phyloP scores from a whole-genome alignment of 2,329 filamentous ascomycete species.

The Claviceps arundinis region DNA sequence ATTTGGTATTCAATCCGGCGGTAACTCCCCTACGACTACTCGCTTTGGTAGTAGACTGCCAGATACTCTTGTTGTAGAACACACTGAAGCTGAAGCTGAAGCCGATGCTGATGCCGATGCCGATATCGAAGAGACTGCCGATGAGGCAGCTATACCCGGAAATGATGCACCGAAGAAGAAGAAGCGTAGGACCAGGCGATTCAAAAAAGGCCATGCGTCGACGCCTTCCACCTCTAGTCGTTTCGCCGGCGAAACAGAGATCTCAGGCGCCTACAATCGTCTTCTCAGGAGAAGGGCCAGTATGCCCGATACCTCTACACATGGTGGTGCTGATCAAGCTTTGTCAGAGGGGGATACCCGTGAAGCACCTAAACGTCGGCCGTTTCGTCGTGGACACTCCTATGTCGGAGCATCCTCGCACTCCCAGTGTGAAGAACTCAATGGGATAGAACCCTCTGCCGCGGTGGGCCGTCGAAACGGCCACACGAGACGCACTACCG shows the following conservation, averaged over 20 bases:
- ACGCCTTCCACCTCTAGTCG: slow-evolving; percentile 52
- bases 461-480: slow-evolving; percentile 38
- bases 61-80: slow-evolving; percentile 38
- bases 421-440: slow-evolving; percentile 30
- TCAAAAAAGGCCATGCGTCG: slow-evolving; percentile 42
- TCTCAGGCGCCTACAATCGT: slow-evolving; percentile 27
- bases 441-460: slow-evolving; percentile 39
- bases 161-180: slow-evolving; percentile 29
- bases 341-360: slow-evolving; percentile 66
- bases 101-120: slow-evolving; percentile 21
- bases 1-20: slow-evolving; percentile 25
- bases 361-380: slow-evolving; percentile 38
- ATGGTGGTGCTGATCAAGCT: slow-evolving; percentile 42
- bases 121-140: slow-evolving; percentile 50
- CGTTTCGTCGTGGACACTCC: slow-evolving; percentile 43
- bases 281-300: slow-evolving; percentile 52
- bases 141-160: slow-evolving; percentile 47
- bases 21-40: slow-evolving; percentile 34
- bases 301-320: slow-evolving; percentile 40
- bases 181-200: slow-evolving; percentile 50
- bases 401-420: slow-evolving; percentile 40
- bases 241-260: slow-evolving; percentile 27
- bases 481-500: slow-evolving; percentile 53
- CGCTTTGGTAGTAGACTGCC: slow-evolving; percentile 36
- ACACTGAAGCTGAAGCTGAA: slow-evolving; percentile 8